phyloP scores from a whole-genome alignment of 2,329 filamentous ascomycete species.

The Apiospora saccharicola region DNA sequence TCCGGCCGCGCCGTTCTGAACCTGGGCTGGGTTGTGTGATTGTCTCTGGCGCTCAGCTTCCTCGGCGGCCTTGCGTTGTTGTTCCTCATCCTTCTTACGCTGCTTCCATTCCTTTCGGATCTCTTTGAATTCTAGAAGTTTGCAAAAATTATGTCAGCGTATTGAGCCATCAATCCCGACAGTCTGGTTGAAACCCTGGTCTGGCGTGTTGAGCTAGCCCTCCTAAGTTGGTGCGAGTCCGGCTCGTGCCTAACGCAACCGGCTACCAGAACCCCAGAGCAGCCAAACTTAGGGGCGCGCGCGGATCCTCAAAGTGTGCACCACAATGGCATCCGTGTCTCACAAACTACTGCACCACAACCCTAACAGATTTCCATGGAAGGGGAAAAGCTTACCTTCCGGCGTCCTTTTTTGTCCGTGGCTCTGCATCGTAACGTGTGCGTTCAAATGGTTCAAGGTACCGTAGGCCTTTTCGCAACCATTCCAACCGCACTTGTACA shows the following conservation, averaged over 20 bases:
- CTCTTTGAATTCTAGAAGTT: slow-evolving; percentile 89
- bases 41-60: slow-evolving; percentile 76
- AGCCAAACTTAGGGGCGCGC: slow-evolving; percentile 9
- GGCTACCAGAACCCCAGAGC: slow-evolving; percentile 9
- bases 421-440: slow-evolving; percentile 98
- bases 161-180: slow-evolving; percentile 4
- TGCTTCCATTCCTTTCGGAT: slow-evolving; percentile 99
- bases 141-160: slow-evolving; percentile 16
- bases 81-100: slow-evolving; percentile 98
- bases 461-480: slow-evolving; percentile 99
- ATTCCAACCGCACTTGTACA: slow-evolving; percentile 99
- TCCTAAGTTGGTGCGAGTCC: slow-evolving; percentile 22
- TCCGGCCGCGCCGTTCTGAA: slow-evolving; percentile 57
- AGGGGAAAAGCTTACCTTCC: slow-evolving; percentile 74
- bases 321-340: slow-evolving; percentile 21
- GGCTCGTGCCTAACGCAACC: slow-evolving; percentile 19
- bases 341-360: slow-evolving; percentile 25
- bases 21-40: slow-evolving; percentile 59
- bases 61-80: slow-evolving; percentile 86
- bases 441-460: slow-evolving; percentile 95
- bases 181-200: slow-evolving; percentile 19
- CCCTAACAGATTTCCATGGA: slow-evolving; percentile 8
- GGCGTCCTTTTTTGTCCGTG: slow-evolving; percentile 94
- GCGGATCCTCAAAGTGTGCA: not conserved
- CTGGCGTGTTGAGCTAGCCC: slow-evolving; percentile 22